Percentiles rank a stretch among this genome's conserved stretches.
Evolutionary conservation across 2,329 filamentous ascomycete species (phyloP).

Genomic region (Colletotrichum gigasporum): DNA sequence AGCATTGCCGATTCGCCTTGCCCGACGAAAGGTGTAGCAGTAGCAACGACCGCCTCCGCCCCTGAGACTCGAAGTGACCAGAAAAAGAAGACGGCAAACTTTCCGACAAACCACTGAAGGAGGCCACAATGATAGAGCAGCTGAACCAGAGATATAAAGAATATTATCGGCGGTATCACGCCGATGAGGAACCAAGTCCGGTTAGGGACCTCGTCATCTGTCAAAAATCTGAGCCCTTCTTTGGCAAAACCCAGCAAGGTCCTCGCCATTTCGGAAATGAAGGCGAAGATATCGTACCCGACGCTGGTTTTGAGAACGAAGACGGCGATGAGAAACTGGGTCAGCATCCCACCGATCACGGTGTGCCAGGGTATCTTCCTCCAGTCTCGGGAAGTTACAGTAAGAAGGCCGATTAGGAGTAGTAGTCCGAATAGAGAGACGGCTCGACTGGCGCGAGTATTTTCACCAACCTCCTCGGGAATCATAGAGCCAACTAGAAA

Average conservation of each 20-base stretch:
- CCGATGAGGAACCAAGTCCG: slow-evolving; percentile 69
- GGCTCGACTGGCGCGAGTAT: slow-evolving; percentile 22
- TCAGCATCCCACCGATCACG: slow-evolving; percentile 28
- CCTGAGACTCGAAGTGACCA: slow-evolving; percentile 79
- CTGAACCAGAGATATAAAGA: slow-evolving; percentile 80
- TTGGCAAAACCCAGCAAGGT: slow-evolving; percentile 72
- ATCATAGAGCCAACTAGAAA: slow-evolving; percentile 25
- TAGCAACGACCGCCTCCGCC: slow-evolving; percentile 78
- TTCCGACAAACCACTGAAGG: slow-evolving; percentile 78
- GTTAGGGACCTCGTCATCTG: slow-evolving; percentile 50
- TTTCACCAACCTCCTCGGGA: slow-evolving; percentile 19
- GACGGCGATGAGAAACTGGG: slow-evolving; percentile 22
- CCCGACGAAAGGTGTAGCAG: slow-evolving; percentile 81
- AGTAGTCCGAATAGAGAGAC: slow-evolving; percentile 24
- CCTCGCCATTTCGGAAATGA: slow-evolving; percentile 72
- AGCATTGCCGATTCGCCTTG: slow-evolving; percentile 83
- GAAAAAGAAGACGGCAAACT: slow-evolving; percentile 81
- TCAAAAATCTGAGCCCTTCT: slow-evolving; percentile 72
- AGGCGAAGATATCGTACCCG: slow-evolving; percentile 75
- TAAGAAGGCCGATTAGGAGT: slow-evolving; percentile 21
- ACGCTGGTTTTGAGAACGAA: slow-evolving; percentile 27
- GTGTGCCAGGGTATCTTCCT: slow-evolving; percentile 27
- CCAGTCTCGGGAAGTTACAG: slow-evolving; percentile 23
- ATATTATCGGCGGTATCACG: slow-evolving; percentile 78
- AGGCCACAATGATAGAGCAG: slow-evolving; percentile 74